Percentiles rank a stretch among this genome's conserved stretches.
These are phyloP conservation scores for Fabrea salina DNA, from an alignment of 169 alveolate genomes.

Conservation along the genomic window DNA sequence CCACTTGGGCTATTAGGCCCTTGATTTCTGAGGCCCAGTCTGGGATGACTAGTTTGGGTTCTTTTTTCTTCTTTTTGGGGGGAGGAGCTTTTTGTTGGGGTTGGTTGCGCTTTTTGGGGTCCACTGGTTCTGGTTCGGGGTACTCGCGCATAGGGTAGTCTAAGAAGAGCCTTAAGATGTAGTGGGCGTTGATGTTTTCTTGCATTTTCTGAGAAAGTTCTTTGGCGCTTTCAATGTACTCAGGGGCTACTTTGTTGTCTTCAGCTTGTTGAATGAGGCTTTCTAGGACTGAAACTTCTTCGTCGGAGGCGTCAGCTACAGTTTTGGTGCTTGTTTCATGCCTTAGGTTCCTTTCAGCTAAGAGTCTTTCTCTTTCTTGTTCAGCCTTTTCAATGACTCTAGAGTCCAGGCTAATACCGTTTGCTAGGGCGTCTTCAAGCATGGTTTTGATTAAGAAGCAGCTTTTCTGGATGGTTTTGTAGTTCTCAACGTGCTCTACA, in stretches of 20 bases:
- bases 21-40: constrained; percentile 72
- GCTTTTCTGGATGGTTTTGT: constrained; percentile 62
- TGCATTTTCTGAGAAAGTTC: constrained; percentile 48
- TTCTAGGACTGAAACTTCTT: constrained; percentile 46
- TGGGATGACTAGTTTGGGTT: constrained; percentile 61
- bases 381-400: constrained; percentile 40
- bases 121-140: constrained; percentile 66
- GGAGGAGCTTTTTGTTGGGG: constrained; percentile 33
- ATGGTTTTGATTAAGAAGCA: constrained; percentile 48
- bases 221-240: constrained; percentile 45
- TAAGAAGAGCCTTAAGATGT: constrained; percentile 50
- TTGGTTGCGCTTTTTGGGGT: constrained; percentile 49
- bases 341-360: constrained; percentile 66
- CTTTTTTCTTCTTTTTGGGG: constrained; percentile 66
- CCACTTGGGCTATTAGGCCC: constrained; percentile 51
- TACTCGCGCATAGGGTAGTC: constrained; percentile 75
- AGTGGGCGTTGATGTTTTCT: constrained; percentile 60
- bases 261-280: constrained; percentile 45
- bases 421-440: constrained; percentile 46
- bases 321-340: constrained; percentile 43
- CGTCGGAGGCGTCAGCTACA: constrained; percentile 46
- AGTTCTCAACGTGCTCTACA: constrained; percentile 49
- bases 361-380: constrained; percentile 50
- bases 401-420: constrained; percentile 50
- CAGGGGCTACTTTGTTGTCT: constrained; percentile 47